phyloP scores from a whole-genome alignment of 108 stramenopile genomes.

The Stephanodiscus minutulus region DNA sequence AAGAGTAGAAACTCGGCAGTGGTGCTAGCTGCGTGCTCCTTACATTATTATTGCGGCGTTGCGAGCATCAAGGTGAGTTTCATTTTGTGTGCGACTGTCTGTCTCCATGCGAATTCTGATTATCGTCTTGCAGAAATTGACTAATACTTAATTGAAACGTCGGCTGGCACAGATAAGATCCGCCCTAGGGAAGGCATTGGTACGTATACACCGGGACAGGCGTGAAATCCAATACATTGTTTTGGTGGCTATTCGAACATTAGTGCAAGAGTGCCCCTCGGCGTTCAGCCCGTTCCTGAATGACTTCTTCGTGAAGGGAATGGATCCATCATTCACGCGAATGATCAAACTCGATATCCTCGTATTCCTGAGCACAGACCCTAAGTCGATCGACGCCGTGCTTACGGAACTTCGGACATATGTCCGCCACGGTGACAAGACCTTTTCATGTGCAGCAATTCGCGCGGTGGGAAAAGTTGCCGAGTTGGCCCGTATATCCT shows the following conservation, averaged over 20 bases:
- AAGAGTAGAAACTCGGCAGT: constrained; percentile 95
- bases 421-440: constrained; percentile 84
- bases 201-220: constrained; percentile 91
- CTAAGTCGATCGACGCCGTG: constrained; percentile 81
- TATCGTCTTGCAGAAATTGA: background rate
- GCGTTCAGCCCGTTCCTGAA: constrained; percentile 94
- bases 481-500: constrained; percentile 77
- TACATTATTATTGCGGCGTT: constrained; percentile 94
- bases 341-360: constrained; percentile 96
- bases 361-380: constrained; percentile 79
- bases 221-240: constrained; percentile 98
- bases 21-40: constrained; percentile 91
- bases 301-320: constrained; percentile 95
- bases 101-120: background rate
- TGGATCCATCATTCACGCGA: constrained; percentile 92
- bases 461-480: constrained; percentile 89
- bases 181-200: constrained; percentile 92
- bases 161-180: constrained; percentile 43
- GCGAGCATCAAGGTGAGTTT: constrained; percentile 66
- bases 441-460: constrained; percentile 89
- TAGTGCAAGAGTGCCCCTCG: constrained; percentile 90
- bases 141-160: background rate
- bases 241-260: constrained; percentile 86
- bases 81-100: background rate
- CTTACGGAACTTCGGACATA: constrained; percentile 93